Conservation (phyloP, 1,284 basidiomycete species). For the Malassezia globosa region DNA sequence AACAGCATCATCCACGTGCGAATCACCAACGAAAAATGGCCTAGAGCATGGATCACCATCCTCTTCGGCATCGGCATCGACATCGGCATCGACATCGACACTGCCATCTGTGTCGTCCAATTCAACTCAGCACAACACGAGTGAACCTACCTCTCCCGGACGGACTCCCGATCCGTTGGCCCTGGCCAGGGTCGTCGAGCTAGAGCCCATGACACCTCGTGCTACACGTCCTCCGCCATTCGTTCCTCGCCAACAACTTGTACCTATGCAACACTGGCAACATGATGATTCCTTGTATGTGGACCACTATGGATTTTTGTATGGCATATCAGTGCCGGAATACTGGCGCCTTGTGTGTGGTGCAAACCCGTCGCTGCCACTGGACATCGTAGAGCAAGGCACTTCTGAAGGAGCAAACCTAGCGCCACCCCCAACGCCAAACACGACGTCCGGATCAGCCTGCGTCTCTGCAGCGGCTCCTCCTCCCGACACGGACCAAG, state of each 20-base stretch:
- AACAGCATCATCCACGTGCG: background rate
- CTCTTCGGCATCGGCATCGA: background rate
- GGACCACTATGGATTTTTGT: constrained; percentile 74
- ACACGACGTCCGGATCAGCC: too few species aligned
- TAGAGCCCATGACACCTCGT: constrained; percentile 77
- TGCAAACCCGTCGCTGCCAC: constrained; percentile 55
- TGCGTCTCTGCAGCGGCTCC: too few species aligned
- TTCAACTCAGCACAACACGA: too few species aligned
- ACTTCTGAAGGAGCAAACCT: background rate
- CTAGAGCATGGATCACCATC: background rate
- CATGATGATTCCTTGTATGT: background rate
- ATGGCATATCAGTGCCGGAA: constrained; percentile 49
- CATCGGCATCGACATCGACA: too few species aligned
- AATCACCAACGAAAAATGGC: background rate
- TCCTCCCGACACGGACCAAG: too few species aligned
- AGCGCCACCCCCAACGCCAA: background rate
- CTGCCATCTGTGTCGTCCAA: too few species aligned
- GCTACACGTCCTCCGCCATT: constrained; percentile 69
- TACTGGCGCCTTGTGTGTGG: background rate
- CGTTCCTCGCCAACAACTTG: background rate
- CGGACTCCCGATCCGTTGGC: constrained; percentile 37
- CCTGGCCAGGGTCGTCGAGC: constrained; percentile 60
- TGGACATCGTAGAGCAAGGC: constrained; percentile 50
- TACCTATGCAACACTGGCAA: background rate
- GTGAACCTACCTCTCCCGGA: too few species aligned